Conservation (phyloP, 2,329 filamentous ascomycete species). For the Aquanectria penicillioides region DNA sequence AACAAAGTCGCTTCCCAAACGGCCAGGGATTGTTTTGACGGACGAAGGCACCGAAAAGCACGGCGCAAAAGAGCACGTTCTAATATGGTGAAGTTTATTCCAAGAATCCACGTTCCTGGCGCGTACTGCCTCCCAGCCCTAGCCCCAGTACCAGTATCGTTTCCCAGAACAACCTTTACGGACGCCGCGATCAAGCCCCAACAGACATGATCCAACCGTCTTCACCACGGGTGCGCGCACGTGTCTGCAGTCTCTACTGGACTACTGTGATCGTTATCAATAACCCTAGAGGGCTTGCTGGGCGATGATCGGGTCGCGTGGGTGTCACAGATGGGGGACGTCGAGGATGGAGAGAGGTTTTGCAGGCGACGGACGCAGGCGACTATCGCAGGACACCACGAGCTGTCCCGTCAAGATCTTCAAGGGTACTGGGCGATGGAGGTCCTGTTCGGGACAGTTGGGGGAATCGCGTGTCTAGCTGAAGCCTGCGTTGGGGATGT, state of each 20-base stretch:
- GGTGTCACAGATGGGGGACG: conserved; percentile 5
- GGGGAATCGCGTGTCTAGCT: background rate
- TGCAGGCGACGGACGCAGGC: conserved; percentile 4
- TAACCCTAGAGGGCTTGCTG: conserved; percentile 11
- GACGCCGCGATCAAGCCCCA: conserved; percentile 33
- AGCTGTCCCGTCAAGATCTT: conserved; percentile 16
- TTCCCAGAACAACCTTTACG: conserved; percentile 36
- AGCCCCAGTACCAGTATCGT: conserved; percentile 35
- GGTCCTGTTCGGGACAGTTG: background rate
- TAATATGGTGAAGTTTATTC: conserved; percentile 44
- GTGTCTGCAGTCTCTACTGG: conserved; percentile 18
- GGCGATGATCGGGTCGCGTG: conserved; percentile 14
- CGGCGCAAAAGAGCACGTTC: conserved; percentile 34
- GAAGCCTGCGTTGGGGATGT: conserved; percentile 6
- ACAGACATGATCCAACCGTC: conserved; percentile 31
- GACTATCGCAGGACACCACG: too few species aligned
- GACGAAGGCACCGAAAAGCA: conserved; percentile 30
- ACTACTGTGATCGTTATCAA: conserved; percentile 19
- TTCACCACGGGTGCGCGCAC: conserved; percentile 25
- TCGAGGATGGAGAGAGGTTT: conserved; percentile 16
- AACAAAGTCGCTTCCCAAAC: conserved; percentile 19
- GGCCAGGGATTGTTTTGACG: conserved; percentile 20
- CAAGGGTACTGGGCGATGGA: background rate
- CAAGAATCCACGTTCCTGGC: conserved; percentile 38
- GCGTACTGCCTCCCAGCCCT: conserved; percentile 35